Conservation (phyloP, 148 eudicot species). For the Rhododendron williamsianum region DNA sequence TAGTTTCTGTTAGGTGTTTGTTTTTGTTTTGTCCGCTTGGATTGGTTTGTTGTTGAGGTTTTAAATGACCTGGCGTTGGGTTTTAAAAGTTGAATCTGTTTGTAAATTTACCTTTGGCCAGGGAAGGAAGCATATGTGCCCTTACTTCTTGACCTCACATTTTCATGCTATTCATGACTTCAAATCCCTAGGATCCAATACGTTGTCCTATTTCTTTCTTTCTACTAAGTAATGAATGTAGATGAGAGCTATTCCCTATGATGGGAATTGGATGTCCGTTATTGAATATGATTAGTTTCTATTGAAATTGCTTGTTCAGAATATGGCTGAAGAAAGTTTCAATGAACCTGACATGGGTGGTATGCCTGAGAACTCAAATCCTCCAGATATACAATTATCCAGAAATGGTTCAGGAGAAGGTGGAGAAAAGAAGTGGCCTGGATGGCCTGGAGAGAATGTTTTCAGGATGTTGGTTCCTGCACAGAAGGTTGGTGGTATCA, state of each 20-base stretch:
- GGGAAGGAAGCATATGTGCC: not conserved
- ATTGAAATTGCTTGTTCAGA: not conserved
- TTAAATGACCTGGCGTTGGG: not conserved
- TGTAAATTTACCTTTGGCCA: not conserved
- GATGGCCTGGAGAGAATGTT: slow-evolving; percentile 5
- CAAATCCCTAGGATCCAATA: not conserved
- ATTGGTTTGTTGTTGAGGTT: not conserved
- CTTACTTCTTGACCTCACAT: not conserved
- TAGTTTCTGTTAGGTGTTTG: not conserved
- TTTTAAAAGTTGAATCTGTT: not conserved
- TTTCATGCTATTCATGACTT: not conserved
- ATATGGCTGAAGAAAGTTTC: not conserved
- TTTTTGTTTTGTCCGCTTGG: not conserved
- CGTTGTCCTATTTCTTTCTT: not conserved
- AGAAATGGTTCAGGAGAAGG: not conserved
- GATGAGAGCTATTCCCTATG: not conserved
- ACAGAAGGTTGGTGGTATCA: slow-evolving; percentile 2
- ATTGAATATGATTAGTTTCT: not conserved
- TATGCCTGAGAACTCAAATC: not conserved
- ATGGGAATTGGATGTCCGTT: not conserved
- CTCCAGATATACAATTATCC: not conserved
- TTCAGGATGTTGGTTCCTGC: slow-evolving; percentile 2
- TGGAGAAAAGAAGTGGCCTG: slow-evolving; percentile 1
- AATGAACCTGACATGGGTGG: not conserved
- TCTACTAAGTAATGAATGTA: not conserved